Percentiles rank a stretch among this genome's conserved stretches.
Conservation (phyloP, 2,329 filamentous ascomycete genomes). For the Fusarium nygamai region DNA sequence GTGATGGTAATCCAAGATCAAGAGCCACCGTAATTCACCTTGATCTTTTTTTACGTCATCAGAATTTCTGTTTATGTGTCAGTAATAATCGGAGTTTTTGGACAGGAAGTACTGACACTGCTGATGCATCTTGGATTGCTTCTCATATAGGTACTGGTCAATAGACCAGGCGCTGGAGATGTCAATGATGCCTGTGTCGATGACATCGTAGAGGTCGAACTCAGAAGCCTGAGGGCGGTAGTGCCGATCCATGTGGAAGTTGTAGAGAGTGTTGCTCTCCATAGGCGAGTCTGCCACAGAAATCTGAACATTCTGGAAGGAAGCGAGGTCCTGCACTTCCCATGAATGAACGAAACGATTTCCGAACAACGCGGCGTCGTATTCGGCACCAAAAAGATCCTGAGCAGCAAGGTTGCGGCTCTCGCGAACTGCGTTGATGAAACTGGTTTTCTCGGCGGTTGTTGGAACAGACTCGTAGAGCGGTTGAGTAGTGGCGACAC, state of each 20-base stretch:
- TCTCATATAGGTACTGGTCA: not conserved
- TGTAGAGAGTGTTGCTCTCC: not conserved
- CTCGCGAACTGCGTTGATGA: conserved; percentile 29
- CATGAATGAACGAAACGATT: not conserved
- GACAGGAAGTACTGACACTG: not conserved
- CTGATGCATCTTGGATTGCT: not conserved
- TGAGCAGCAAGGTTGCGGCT: conserved; percentile 33
- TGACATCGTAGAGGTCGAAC: not conserved
- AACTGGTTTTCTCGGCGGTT: conserved; percentile 32
- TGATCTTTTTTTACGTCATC: too few relatives aligned
- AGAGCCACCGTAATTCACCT: not conserved
- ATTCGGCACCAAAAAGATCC: conserved; percentile 32
- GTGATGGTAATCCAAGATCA: not conserved
- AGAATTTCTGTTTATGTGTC: not conserved
- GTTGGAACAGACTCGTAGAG: not conserved
- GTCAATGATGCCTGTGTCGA: not conserved
- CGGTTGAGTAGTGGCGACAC: not conserved
- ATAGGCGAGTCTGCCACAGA: not conserved
- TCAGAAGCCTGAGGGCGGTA: not conserved
- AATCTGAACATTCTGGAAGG: not conserved
- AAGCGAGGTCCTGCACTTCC: not conserved
- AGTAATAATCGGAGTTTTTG: not conserved
- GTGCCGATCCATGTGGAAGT: not conserved
- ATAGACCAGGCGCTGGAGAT: conserved; percentile 9
- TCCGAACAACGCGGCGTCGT: conserved; percentile 6